Percentiles rank a stretch among this genome's conserved stretches.
These are phyloP conservation scores for Francoa sonchifolia DNA, from an alignment of 441 rosid species.

Conservation along the genomic window DNA sequence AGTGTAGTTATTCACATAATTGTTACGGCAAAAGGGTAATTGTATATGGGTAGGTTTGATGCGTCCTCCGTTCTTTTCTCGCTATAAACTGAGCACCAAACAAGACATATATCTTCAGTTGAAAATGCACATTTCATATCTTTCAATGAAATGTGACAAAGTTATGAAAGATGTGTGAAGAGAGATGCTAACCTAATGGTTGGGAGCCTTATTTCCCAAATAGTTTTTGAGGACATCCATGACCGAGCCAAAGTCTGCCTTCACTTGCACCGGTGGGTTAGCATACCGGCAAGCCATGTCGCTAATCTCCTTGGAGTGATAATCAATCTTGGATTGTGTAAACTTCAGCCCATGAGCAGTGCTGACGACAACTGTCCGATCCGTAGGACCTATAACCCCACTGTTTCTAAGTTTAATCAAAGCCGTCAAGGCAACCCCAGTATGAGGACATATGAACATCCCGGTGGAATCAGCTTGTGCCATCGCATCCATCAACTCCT, in stretches of 20 bases:
- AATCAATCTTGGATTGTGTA: slow-evolving; percentile 51
- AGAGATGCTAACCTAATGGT: slow-evolving; percentile 17
- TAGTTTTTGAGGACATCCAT: slow-evolving; percentile 51
- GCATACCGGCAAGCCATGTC: slow-evolving; percentile 54
- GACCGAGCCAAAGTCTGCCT: slow-evolving; percentile 53
- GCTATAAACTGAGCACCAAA: no score
- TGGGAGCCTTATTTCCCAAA: slow-evolving; percentile 25
- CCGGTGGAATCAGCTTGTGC: slow-evolving; percentile 62
- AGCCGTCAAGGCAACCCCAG: slow-evolving; percentile 64
- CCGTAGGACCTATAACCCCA: slow-evolving; percentile 42
- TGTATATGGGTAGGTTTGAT: no score
- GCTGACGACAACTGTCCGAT: slow-evolving; percentile 53
- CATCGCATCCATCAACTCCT: slow-evolving; percentile 65
- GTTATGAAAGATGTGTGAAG: no score
- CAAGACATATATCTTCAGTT: no score
- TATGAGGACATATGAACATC: slow-evolving; percentile 66
- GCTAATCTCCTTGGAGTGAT: slow-evolving; percentile 43
- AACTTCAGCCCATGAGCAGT: slow-evolving; percentile 72
- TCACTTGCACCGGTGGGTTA: slow-evolving; percentile 45
- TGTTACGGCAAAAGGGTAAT: no score
- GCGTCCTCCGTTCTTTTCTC: no score
- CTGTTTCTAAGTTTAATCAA: slow-evolving; percentile 43
- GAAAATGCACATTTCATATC: no score
- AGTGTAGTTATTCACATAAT: no score
- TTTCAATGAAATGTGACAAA: not conserved